These are phyloP conservation scores for Fonsecaea nubica DNA, from an alignment of 2,329 filamentous ascomycete genomes.

Conservation along the genomic window DNA sequence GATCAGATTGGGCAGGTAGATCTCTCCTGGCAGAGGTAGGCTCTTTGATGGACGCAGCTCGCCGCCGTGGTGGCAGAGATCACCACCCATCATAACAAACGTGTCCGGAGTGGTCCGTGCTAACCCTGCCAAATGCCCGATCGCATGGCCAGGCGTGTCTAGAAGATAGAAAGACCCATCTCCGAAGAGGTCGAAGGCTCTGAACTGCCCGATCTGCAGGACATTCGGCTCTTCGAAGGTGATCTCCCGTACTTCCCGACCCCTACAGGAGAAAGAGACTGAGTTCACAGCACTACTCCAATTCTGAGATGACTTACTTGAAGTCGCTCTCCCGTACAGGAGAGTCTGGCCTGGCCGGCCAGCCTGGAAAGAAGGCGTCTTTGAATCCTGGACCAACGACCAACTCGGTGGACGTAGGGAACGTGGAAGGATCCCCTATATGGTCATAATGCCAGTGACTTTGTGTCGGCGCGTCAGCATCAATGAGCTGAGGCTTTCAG, in stretches of 20 bases:
- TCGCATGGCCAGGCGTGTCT: conserved; percentile 54
- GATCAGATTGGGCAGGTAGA: background rate
- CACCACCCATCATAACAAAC: conserved; percentile 61
- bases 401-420: conserved; percentile 55
- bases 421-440: conserved; percentile 57
- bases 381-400: conserved; percentile 62
- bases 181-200: conserved; percentile 50
- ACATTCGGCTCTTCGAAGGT: conserved; percentile 39
- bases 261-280: conserved; percentile 42
- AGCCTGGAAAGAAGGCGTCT: conserved; percentile 54
- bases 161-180: conserved; percentile 50
- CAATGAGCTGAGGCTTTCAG: background rate
- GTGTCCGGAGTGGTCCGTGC: conserved; percentile 50
- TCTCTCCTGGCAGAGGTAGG: conserved; percentile 6
- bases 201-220: conserved; percentile 45
- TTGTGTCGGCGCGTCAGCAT: background rate
- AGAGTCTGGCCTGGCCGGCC: conserved; percentile 49
- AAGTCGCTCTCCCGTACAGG: conserved; percentile 48
- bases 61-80: conserved; percentile 53
- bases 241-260: conserved; percentile 39
- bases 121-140: conserved; percentile 59
- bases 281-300: background rate
- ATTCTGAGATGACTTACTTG: conserved; percentile 8
- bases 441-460: conserved; percentile 52
- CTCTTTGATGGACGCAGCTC: conserved; percentile 41